Base-by-base conservation (phyloP, 331 rosid genomes). In the Acacia pycnantha region DNA sequence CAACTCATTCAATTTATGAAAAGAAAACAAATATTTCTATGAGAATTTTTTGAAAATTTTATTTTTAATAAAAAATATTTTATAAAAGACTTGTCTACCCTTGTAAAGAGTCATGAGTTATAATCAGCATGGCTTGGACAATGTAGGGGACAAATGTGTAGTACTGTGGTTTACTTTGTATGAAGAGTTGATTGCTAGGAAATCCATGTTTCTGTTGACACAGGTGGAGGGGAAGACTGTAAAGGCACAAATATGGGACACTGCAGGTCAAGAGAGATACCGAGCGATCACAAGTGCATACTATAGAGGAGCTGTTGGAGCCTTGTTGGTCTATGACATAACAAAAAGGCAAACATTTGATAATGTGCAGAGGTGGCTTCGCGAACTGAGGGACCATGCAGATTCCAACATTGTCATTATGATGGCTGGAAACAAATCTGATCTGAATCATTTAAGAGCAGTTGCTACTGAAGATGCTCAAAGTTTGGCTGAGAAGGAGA, bases 171-270 rank as follows among this genome's bases (percentile, higher is more conserved):
- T 70, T 71, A 24, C 76, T 71, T 44, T 71, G 76, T 71, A 71
- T 24, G 76, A 71, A 7, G 22, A 46, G 58, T 43, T 24, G 51
- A 14, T 44, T 70, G 24, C 16, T 70, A 5, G 35, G 54, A 22
- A 43, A 70, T 70, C 2, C 16, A 37, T 43, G 35, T 58, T 74
- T 24, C 0, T 43, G 8, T 74, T 59, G 67, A 67, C 73, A 75
- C 87, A 94, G 98, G 91, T 94, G 70, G 97, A 94, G 81, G 97
- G 98, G 50, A 93, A 94, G 88, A 94, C 98, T 1, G 91, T 91
- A n/a, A 94, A 94, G 87, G 98, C 98, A 65, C 98, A 94, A 86
- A 94, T 94, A 91, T 94, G 98, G 98, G 98, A 94, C 84, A 94
- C 98, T 2, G 97, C 98, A 1, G 98, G 98, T 8, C 98, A 94